These are phyloP conservation scores for Somion occarium DNA, from an alignment of 1,284 basidiomycete genomes.

Conservation along the genomic window DNA sequence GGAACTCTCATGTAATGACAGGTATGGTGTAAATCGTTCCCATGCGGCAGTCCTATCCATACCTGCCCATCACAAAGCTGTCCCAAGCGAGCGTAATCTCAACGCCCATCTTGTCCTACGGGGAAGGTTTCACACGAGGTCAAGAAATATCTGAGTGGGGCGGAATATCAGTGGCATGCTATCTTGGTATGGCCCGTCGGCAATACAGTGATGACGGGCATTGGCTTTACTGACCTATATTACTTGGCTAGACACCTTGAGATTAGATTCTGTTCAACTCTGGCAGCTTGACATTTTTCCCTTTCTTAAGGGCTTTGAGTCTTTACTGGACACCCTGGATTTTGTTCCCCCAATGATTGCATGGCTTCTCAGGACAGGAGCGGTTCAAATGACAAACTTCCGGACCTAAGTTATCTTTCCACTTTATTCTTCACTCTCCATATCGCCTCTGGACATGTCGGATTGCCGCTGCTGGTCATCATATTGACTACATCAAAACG, in stretches of 20 bases:
- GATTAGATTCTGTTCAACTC: neutral
- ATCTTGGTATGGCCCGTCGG: too few species aligned
- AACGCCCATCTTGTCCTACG: too few species aligned
- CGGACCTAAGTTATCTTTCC: slow-evolving; percentile 7
- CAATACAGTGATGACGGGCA: too few species aligned
- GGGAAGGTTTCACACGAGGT: too few species aligned
- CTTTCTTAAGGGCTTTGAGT: neutral
- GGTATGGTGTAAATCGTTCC: too few species aligned
- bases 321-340: neutral
- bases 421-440: slow-evolving; percentile 19
- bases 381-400: neutral
- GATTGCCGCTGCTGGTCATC: slow-evolving; percentile 27
- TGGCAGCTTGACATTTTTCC: neutral
- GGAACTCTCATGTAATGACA: too few species aligned
- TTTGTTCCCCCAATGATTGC: neutral
- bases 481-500: slow-evolving; percentile 26
- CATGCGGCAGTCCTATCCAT: too few species aligned
- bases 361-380: neutral
- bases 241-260: neutral
- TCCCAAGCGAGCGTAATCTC: too few species aligned
- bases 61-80: too few species aligned
- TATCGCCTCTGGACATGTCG: slow-evolving; percentile 27
- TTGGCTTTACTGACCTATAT: too few species aligned
- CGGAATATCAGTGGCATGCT: too few species aligned
- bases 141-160: too few species aligned